A percentile compares a stretch with the other conserved stretches of the same genome.
Conservation (phyloP, 805 yeast genomes). For the Lachancea meyersii region DNA sequence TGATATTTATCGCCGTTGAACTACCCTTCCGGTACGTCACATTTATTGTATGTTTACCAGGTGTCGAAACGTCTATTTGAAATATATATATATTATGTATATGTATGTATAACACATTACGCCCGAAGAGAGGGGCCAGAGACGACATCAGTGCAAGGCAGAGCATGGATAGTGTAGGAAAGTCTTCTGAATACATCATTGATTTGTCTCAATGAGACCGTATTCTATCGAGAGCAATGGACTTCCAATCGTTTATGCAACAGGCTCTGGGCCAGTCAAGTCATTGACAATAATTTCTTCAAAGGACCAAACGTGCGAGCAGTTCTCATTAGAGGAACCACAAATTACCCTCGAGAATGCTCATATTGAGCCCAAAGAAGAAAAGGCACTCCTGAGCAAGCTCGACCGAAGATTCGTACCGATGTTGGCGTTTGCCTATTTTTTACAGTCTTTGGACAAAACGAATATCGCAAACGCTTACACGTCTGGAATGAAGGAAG, state of each 20-base stretch:
- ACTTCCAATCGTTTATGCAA: background rate
- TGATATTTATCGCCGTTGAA: no score
- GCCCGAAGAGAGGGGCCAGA: no score
- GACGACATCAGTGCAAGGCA: no score
- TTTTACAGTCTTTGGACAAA: conserved; percentile 34
- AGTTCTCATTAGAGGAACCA: background rate
- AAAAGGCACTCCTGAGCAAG: conserved; percentile 25
- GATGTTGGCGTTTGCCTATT: conserved; percentile 30
- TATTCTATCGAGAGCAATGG: no score
- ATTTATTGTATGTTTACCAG: no score
- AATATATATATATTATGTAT: no score
- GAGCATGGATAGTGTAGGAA: no score
- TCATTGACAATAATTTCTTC: background rate
- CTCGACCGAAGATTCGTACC: conserved; percentile 33
- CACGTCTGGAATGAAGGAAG: conserved; percentile 40
- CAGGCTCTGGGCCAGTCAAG: background rate
- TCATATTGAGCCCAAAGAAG: conserved; percentile 14
- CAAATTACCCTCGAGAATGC: background rate
- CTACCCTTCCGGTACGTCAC: no score
- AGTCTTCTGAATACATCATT: no score
- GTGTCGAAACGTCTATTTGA: no score
- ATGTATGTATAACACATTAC: no score
- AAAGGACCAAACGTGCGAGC: background rate
- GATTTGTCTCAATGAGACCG: no score
- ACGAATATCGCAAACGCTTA: conserved; percentile 47